Conservation (phyloP, 768 basidiomycete species). For the Tylopilus sp. region DNA sequence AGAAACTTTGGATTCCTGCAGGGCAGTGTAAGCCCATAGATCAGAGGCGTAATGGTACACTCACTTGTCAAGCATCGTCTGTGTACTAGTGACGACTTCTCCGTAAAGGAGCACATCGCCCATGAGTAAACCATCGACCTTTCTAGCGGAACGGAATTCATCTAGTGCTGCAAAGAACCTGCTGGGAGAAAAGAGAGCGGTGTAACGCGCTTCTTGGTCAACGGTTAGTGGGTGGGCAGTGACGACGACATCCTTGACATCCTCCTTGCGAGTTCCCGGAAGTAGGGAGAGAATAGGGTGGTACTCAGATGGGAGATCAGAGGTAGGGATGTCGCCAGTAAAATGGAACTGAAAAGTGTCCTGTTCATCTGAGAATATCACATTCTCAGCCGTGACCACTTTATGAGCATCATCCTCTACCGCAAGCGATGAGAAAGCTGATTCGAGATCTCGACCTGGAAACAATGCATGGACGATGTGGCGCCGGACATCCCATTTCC, state of each 20-base stretch:
- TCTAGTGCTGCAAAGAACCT: slow-evolving; percentile 57
- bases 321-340: slow-evolving; percentile 26
- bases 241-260: slow-evolving; percentile 53
- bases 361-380: slow-evolving; percentile 56
- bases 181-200: slow-evolving; percentile 70
- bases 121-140: slow-evolving; percentile 43
- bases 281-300: slow-evolving; percentile 19
- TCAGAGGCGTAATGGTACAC: slow-evolving; percentile 20
- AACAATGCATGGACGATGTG: slow-evolving; percentile 18
- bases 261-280: slow-evolving; percentile 33
- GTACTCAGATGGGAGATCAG: slow-evolving; percentile 18
- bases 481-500: slow-evolving; percentile 17
- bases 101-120: slow-evolving; percentile 84
- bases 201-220: slow-evolving; percentile 37
- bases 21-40: not conserved
- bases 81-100: slow-evolving; percentile 90
- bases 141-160: slow-evolving; percentile 21
- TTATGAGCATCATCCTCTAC: slow-evolving; percentile 40
- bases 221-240: slow-evolving; percentile 47
- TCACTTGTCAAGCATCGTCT: slow-evolving; percentile 91
- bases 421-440: slow-evolving; percentile 51
- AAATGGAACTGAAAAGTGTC: slow-evolving; percentile 68
- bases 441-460: slow-evolving; percentile 15
- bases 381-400: slow-evolving; percentile 12
- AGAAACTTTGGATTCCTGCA: slow-evolving; percentile 75